Evolutionary conservation across 129 eudicot species (phyloP).

Genomic region (Arctium minus): DNA sequence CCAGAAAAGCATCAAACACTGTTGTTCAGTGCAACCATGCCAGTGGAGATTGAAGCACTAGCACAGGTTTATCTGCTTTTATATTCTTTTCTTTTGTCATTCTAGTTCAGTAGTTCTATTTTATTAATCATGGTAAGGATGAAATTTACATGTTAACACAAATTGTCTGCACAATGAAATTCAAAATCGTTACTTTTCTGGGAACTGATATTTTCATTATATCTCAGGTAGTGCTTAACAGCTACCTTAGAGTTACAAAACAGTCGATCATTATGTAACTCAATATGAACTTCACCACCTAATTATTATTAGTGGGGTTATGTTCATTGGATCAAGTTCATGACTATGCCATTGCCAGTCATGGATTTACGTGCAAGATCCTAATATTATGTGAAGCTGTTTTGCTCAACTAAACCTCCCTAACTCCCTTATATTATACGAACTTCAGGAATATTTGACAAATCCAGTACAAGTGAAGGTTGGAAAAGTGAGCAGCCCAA

Average conservation of each 20-base stretch:
- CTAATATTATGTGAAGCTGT: not conserved
- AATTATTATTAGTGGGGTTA: not conserved
- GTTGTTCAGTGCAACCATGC: slow-evolving; percentile 90
- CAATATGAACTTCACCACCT: not conserved
- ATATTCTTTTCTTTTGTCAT: not conserved
- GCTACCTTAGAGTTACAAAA: not conserved
- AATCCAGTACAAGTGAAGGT: slow-evolving; percentile 81
- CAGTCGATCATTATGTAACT: not conserved
- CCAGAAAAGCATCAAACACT: slow-evolving; percentile 76
- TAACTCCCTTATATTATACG: not conserved
- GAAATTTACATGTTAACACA: not conserved
- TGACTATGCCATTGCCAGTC: not conserved
- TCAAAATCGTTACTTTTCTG: not conserved
- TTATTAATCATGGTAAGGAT: not conserved
- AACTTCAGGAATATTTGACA: slow-evolving; percentile 61
- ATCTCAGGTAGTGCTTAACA: not conserved
- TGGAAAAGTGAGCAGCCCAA: slow-evolving; percentile 88
- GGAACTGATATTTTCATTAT: not conserved
- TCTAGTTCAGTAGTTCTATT: not conserved
- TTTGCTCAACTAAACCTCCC: not conserved
- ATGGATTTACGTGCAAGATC: not conserved
- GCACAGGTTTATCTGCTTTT: slow-evolving; percentile 54
- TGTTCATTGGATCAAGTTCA: not conserved
- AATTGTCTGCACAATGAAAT: not conserved
- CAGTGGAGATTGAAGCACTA: slow-evolving; percentile 83